Evolutionary conservation across 495 filamentous ascomycete species (phyloP).

Genomic region (Achaetomiella virescens): DNA sequence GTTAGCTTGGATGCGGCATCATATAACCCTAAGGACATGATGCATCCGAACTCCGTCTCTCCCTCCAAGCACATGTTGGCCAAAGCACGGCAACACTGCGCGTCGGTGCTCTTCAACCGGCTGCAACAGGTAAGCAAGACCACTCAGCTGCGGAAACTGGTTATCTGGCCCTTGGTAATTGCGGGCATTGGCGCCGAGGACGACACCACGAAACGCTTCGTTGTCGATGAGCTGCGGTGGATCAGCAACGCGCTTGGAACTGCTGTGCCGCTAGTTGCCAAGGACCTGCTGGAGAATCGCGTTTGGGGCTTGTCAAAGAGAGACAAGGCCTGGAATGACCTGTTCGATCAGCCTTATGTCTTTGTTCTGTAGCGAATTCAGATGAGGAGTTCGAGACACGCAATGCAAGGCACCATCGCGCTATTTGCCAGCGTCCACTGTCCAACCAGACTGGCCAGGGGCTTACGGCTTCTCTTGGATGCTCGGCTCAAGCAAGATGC

Average conservation of each 20-base stretch:
- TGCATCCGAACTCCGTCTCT: no score
- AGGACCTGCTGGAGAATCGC: not conserved
- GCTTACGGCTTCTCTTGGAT: no score
- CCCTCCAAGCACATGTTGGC: not conserved
- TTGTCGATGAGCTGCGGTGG: not conserved
- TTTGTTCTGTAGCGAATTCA: not conserved
- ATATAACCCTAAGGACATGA: no score
- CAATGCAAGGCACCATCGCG: no score
- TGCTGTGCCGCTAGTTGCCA: slow-evolving; percentile 1
- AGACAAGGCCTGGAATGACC: not conserved
- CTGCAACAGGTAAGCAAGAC: not conserved
- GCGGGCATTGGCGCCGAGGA: not conserved
- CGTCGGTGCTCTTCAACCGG: not conserved
- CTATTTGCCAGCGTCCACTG: no score
- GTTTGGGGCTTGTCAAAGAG: not conserved
- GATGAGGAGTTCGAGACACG: no score
- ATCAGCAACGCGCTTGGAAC: slow-evolving; percentile 2
- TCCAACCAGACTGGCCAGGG: not conserved
- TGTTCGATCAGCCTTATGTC: slow-evolving; percentile 6
- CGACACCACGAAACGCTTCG: not conserved
- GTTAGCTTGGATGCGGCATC: no score
- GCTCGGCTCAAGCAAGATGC: no score
- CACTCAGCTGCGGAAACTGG: not conserved
- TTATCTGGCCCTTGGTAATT: slow-evolving; percentile 4
- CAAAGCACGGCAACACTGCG: not conserved